Conservation (phyloP, 371 early-diverging fungal species). For the Mucor velutinosus region DNA sequence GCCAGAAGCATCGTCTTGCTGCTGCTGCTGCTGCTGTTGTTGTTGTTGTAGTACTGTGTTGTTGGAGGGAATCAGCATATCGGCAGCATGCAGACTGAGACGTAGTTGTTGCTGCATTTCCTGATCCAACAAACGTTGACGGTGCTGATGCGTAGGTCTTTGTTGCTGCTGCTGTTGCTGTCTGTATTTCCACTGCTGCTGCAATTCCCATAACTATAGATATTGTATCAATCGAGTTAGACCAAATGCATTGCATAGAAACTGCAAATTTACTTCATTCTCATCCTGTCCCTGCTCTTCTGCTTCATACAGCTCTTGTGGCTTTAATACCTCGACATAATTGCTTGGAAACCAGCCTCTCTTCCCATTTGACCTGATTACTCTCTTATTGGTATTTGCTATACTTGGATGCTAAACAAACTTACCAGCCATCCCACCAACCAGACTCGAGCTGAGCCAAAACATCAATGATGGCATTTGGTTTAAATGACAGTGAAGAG, state of each 20-base stretch:
- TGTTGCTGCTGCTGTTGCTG: constrained; percentile 12
- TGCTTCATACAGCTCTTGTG: constrained; percentile 9
- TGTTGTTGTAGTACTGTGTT: too few species aligned
- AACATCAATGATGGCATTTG: constrained; percentile 84
- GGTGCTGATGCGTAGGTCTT: background rate
- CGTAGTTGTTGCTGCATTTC: constrained; percentile 20
- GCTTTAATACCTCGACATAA: constrained; percentile 65
- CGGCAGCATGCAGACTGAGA: constrained; percentile 27
- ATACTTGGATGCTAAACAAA: background rate
- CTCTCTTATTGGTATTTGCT: background rate
- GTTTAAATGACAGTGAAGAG: constrained; percentile 73
- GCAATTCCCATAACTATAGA: constrained; percentile 16
- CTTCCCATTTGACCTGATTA: constrained; percentile 55
- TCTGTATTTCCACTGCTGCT: constrained; percentile 6
- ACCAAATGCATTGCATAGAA: background rate
- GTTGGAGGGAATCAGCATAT: constrained; percentile 8
- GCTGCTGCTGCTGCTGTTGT: constrained; percentile 1
- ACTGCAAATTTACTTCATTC: constrained; percentile 21
- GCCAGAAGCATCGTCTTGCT: constrained; percentile 17
- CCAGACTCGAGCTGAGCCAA: constrained; percentile 82
- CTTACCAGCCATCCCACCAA: constrained; percentile 89
- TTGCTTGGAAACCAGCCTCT: constrained; percentile 93
- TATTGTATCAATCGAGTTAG: constrained; percentile 66
- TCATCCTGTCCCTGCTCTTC: background rate
- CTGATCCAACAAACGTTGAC: constrained; percentile 10